Conservation (phyloP, 2,329 filamentous ascomycete species). For the Pseudogymnoascus sp. region DNA sequence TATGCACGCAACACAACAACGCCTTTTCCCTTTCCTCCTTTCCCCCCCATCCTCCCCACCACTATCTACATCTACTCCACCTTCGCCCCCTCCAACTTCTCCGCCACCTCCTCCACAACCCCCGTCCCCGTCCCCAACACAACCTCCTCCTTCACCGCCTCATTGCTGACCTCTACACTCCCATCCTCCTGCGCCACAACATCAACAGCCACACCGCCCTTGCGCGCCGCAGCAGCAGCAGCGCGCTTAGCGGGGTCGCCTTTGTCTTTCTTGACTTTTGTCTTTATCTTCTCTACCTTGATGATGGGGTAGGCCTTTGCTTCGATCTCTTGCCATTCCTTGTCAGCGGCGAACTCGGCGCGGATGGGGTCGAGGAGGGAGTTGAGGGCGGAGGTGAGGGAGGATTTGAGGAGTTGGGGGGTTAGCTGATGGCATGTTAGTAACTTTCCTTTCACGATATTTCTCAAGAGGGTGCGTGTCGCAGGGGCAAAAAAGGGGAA, state of each 20-base stretch:
- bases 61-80: neutral
- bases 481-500: no score
- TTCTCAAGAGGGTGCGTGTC: no score
- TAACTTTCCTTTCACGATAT: no score
- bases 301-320: slow-evolving; percentile 73
- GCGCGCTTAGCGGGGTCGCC: slow-evolving; percentile 26
- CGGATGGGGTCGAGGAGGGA: slow-evolving; percentile 71
- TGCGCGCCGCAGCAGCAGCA: slow-evolving; percentile 20
- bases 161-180: slow-evolving; percentile 17
- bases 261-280: slow-evolving; percentile 53
- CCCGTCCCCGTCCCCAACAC: neutral
- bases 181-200: slow-evolving; percentile 20
- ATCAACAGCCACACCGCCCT: slow-evolving; percentile 16
- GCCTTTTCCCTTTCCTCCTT: neutral
- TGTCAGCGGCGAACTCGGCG: slow-evolving; percentile 56
- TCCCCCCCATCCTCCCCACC: neutral
- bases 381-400: slow-evolving; percentile 64
- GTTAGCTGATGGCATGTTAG: slow-evolving; percentile 47
- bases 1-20: neutral
- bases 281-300: slow-evolving; percentile 55
- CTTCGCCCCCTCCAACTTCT: neutral
- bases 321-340: slow-evolving; percentile 73
- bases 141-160: neutral
- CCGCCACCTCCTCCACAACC: neutral
- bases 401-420: slow-evolving; percentile 82